Base-by-base conservation (phyloP, 164 flowering plant genomes). In the Platanus orientalis region DNA sequence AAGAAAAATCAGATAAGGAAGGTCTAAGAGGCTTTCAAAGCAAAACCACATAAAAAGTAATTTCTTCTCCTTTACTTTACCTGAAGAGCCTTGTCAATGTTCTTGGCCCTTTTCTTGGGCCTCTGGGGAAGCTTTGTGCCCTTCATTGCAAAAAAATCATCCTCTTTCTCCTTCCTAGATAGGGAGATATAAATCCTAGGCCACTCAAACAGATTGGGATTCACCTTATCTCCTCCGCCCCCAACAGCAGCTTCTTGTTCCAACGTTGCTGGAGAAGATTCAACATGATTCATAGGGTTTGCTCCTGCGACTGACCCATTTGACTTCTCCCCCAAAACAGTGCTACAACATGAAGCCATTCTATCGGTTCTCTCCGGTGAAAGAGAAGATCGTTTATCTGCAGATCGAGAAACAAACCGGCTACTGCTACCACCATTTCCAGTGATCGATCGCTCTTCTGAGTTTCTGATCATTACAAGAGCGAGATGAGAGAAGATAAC, bases 41-140 rank as follows among this genome's bases (percentile, higher is more conserved):
- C n/a, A n/a, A n/a, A n/a, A n/a, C n/a, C n/a, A n/a, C n/a, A n/a
- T n/a, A n/a, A n/a, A n/a, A n/a, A n/a, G n/a, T n/a, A n/a, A n/a
- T 47, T 47, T 42, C 12, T 10, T 14, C 17, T 14, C 12, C 17
- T 20, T 20, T 45, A 59, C n/a, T 51, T 70, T 75, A 86, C 96
- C 71, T 84, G 80, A 6, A 89, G 78, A 5, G 81, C 73, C 67
- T 81, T 74, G 50, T 89, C 83, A 40, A 86, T 66, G 60, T 67
- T 60, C 69, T 89, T 89, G 58, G 90, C 80, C 64, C 96, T 74
- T 58, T 86, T 89, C 75, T 84, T 86, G 58, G 96, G 96, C 39
- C 96, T 79, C 54, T 89, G 96, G 44, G 96, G 85, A 4, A 83
- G 84, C 71, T 84, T 88, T 26, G 87, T 75, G 29, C 96, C 96